These are phyloP conservation scores for Aspergillus aculeatus DNA, from an alignment of 2,329 filamentous ascomycete genomes.

Conservation along the genomic window DNA sequence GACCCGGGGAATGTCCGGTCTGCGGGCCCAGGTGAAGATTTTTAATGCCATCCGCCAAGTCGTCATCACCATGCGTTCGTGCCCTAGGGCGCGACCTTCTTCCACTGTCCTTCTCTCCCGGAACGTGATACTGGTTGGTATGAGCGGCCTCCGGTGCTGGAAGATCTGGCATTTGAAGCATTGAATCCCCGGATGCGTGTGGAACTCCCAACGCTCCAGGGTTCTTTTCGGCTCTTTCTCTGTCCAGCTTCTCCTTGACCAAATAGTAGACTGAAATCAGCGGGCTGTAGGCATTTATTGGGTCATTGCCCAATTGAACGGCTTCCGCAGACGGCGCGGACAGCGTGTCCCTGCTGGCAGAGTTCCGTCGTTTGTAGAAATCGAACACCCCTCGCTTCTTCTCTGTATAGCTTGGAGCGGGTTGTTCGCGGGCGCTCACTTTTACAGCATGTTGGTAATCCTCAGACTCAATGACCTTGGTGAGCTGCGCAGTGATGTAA, in stretches of 20 bases:
- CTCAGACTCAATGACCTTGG: conserved; percentile 83
- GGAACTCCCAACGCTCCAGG: conserved; percentile 60
- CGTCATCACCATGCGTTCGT: conserved; percentile 92
- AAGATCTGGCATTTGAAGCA: conserved; percentile 69
- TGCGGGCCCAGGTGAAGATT: conserved; percentile 58
- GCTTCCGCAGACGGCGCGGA: conserved; percentile 80
- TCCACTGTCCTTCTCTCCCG: conserved; percentile 82
- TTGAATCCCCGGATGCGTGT: conserved; percentile 55
- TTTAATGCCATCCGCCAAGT: conserved; percentile 72
- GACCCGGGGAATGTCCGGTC: conserved; percentile 49
- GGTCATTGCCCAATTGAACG: conserved; percentile 77
- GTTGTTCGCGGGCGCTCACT: conserved; percentile 66
- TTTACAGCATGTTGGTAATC: conserved; percentile 88
- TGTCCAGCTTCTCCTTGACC: conserved; percentile 89
- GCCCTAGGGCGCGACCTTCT: conserved; percentile 80
- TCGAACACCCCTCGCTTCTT: conserved; percentile 91
- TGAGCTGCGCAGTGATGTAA: conserved; percentile 76
- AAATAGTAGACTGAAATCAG: conserved; percentile 93
- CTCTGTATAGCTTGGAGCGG: conserved; percentile 61
- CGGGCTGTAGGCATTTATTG: conserved; percentile 89
- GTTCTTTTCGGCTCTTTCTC: conserved; percentile 63
- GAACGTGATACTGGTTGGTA: conserved; percentile 89
- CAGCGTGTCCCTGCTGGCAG: conserved; percentile 84
- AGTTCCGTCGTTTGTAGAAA: conserved; percentile 94
- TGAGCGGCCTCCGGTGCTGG: conserved; percentile 80